Conservation (phyloP, 805 yeast species). For the Ogataea naganishii region DNA sequence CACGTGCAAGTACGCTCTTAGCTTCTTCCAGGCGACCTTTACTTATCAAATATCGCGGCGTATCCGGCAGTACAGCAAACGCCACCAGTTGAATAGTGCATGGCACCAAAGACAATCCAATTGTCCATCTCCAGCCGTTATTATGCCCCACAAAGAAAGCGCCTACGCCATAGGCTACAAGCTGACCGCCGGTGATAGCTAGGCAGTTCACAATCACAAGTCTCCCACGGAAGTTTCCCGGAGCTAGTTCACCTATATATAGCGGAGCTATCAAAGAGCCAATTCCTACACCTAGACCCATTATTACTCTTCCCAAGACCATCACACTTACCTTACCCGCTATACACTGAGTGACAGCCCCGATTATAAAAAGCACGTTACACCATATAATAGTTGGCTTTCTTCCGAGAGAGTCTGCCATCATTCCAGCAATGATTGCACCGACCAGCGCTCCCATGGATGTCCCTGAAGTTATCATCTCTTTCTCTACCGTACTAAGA, state of each 20-base stretch:
- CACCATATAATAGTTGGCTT: conserved; percentile 36
- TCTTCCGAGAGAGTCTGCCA: conserved; percentile 42
- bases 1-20: conserved; percentile 26
- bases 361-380: conserved; percentile 37
- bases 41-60: conserved; percentile 44
- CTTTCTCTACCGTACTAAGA: conserved; percentile 37
- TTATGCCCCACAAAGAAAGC: conserved; percentile 33
- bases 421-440: conserved; percentile 37
- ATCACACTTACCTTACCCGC: conserved; percentile 37
- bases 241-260: conserved; percentile 45
- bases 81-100: conserved; percentile 36
- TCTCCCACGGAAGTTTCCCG: conserved; percentile 42
- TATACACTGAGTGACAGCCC: conserved; percentile 38
- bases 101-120: conserved; percentile 44
- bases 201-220: conserved; percentile 43
- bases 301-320: conserved; percentile 42
- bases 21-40: conserved; percentile 32
- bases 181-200: conserved; percentile 50
- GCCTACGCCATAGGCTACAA: conserved; percentile 44
- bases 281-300: conserved; percentile 48
- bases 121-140: conserved; percentile 45
- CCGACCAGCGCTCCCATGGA: conserved; percentile 48
- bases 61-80: conserved; percentile 42
- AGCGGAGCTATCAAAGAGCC: conserved; percentile 48
- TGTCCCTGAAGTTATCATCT: conserved; percentile 45